Percentiles rank a stretch among this genome's conserved stretches.
phyloP scores from a whole-genome alignment of 345 rosid species.

The Arabidopsis arenosa region DNA sequence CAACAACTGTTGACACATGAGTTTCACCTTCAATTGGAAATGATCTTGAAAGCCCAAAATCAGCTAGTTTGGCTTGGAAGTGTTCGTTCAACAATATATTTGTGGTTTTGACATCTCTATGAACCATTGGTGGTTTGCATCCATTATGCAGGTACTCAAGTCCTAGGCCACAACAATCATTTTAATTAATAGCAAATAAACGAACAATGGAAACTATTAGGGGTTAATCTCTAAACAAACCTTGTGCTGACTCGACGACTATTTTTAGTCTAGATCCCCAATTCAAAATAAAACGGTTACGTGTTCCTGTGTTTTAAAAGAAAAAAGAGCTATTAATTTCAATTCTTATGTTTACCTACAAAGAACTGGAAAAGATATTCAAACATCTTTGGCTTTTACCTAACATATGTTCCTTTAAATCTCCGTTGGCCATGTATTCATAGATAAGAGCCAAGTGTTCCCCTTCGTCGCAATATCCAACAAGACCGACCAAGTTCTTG shows the following conservation, averaged over 20 bases:
- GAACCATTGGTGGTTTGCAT: slow-evolving; percentile 48
- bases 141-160: slow-evolving; percentile 45
- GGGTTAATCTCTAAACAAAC: slow-evolving; percentile 29
- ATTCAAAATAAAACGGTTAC: slow-evolving; percentile 33
- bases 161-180: slow-evolving; percentile 18
- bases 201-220: not conserved
- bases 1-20: slow-evolving; percentile 45
- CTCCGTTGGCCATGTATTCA: slow-evolving; percentile 62
- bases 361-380: not conserved
- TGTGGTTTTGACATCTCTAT: slow-evolving; percentile 44
- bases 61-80: slow-evolving; percentile 57
- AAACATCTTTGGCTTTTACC: slow-evolving; percentile 31
- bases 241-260: slow-evolving; percentile 57
- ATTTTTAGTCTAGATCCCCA: slow-evolving; percentile 58
- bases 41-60: slow-evolving; percentile 47
- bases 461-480: slow-evolving; percentile 58
- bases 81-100: slow-evolving; percentile 55
- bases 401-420: slow-evolving; percentile 48
- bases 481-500: slow-evolving; percentile 48
- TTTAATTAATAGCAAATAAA: not conserved
- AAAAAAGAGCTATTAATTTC: not conserved
- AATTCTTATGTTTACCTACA: not conserved
- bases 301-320: slow-evolving; percentile 30
- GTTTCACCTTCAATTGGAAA: slow-evolving; percentile 44
- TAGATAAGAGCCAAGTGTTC: slow-evolving; percentile 52